Percentiles rank a stretch among this genome's conserved stretches.
phyloP scores from a whole-genome alignment of 2,329 filamentous ascomycete genomes.

The Golovinomyces cichoracearum region DNA sequence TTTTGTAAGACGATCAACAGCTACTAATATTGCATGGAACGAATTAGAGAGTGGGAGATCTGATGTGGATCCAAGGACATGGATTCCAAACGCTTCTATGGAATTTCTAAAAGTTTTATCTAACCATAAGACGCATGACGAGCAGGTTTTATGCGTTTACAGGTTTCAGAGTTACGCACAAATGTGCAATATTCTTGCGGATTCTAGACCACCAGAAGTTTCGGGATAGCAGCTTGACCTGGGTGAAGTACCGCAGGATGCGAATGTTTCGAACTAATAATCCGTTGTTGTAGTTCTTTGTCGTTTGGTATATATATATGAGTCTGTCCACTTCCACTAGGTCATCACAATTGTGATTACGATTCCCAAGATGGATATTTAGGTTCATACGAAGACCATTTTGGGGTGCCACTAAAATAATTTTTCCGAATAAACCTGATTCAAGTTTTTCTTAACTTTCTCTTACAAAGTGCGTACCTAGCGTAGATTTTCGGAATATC shows the following conservation, averaged over 20 bases:
- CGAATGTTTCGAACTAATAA: neutral
- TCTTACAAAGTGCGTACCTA: neutral
- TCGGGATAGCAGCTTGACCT: neutral
- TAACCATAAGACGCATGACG: neutral
- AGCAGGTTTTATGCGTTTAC: neutral
- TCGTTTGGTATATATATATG: neutral
- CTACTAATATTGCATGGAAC: neutral
- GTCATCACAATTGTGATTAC: neutral
- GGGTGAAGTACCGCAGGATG: neutral
- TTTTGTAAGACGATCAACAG: neutral
- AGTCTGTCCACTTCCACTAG: neutral
- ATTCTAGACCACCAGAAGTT: slow-evolving; percentile 1
- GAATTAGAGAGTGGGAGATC: neutral
- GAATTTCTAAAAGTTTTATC: neutral
- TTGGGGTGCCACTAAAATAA: neutral
- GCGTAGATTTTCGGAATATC: neutral
- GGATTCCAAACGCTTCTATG: neutral
- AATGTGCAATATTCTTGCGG: neutral
- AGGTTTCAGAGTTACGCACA: neutral
- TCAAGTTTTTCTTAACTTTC: neutral
- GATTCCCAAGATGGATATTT: neutral
- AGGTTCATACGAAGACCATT: neutral
- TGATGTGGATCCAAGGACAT: neutral
- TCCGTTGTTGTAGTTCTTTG: neutral
- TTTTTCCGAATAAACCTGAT: neutral